Evolutionary conservation across 139 green algal species (phyloP).

Genomic region (Trebouxia sp.): DNA sequence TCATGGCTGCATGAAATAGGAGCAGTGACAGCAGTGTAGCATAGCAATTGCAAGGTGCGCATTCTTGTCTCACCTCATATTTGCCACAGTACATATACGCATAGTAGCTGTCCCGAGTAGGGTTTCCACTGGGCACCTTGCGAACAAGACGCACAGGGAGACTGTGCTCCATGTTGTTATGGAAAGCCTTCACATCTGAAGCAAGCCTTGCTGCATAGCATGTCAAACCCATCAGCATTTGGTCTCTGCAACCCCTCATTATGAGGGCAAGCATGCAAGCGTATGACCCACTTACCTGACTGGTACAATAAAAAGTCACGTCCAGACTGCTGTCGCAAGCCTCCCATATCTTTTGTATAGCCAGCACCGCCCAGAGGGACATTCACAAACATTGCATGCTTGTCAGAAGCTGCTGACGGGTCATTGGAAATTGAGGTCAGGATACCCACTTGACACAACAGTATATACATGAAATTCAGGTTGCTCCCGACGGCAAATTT

Average conservation of each 20-base stretch:
- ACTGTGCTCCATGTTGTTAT: no score
- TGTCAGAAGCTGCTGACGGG: no score
- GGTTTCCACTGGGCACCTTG: background rate
- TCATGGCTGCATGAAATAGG: no score
- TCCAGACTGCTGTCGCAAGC: background rate
- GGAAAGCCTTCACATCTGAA: no score
- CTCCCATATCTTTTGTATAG: background rate
- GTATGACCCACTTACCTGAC: background rate
- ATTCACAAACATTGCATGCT: no score
- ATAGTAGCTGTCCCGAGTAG: background rate
- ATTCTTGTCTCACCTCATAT: background rate
- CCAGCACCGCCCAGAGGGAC: background rate
- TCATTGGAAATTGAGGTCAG: no score
- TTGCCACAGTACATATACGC: background rate
- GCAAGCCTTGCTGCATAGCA: no score
- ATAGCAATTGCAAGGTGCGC: no score
- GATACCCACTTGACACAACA: background rate
- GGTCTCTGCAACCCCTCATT: no score
- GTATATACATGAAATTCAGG: background rate
- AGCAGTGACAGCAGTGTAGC: no score
- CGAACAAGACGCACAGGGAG: background rate
- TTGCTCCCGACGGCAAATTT: background rate
- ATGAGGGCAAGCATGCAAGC: no score
- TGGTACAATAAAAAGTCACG: background rate
- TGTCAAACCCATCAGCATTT: no score